Evolutionary conservation across 2,329 filamentous ascomycete species (phyloP).

Genomic region (Curvularia verruculosa): DNA sequence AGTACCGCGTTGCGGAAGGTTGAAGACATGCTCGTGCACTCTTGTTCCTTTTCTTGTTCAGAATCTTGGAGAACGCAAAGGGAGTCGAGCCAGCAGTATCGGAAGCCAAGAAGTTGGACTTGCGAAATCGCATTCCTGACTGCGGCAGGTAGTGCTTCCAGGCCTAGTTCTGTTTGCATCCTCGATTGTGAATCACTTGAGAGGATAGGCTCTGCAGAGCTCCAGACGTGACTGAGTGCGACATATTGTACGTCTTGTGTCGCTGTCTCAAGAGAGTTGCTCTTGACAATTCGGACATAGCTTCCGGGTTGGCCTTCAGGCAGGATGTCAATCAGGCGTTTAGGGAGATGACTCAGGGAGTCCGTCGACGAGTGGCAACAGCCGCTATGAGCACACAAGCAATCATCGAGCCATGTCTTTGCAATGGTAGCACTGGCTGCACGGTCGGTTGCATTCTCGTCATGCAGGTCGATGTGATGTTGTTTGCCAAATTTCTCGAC

Average conservation of each 20-base stretch:
- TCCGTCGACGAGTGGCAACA: conserved; percentile 24
- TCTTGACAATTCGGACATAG: conserved; percentile 33
- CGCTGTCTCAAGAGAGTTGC: conserved; percentile 20
- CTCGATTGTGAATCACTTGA: conserved; percentile 21
- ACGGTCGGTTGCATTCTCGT: conserved; percentile 3
- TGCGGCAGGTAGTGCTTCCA: conserved; percentile 27
- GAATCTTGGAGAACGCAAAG: conserved; percentile 47
- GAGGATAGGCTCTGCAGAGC: conserved; percentile 26
- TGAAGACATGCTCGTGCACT: conserved; percentile 41
- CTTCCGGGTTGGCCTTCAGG: conserved; percentile 20
- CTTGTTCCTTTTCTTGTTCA: conserved; percentile 35
- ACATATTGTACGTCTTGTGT: conserved; percentile 29
- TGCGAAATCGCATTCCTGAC: conserved; percentile 39
- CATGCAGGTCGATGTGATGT: conserved; percentile 18
- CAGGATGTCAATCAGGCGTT: conserved; percentile 41
- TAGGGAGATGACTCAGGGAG: conserved; percentile 31
- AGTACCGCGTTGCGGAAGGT: conserved; percentile 45
- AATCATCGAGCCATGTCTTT: conserved; percentile 41
- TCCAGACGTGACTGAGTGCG: conserved; percentile 41
- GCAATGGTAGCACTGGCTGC: conserved; percentile 20
- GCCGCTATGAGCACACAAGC: conserved; percentile 33
- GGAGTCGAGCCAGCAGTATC: conserved; percentile 45
- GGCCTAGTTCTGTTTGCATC: conserved; percentile 24
- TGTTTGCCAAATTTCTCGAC: conserved; percentile 34
- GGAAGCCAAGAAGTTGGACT: conserved; percentile 34